Conservation (phyloP, 768 basidiomycete species). For the Leccinum ochraceum region DNA sequence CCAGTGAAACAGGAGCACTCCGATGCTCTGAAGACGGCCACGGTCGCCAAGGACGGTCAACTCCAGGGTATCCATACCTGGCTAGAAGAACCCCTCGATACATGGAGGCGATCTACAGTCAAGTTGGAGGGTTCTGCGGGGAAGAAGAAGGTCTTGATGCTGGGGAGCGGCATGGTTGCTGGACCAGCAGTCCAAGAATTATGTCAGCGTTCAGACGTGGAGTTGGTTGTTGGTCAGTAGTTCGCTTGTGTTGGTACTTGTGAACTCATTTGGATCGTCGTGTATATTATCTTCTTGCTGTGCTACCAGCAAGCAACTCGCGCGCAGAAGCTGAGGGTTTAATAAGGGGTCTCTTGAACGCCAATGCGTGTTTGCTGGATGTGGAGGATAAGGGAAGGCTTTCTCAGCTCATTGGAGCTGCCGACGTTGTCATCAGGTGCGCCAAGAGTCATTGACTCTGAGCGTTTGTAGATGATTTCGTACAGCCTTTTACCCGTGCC, state of each 20-base stretch:
- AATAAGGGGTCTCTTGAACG: constrained; percentile 45
- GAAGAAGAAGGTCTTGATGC: constrained; percentile 72
- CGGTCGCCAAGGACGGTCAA: constrained; percentile 60
- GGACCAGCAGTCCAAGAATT: constrained; percentile 83
- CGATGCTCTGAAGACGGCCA: constrained; percentile 65
- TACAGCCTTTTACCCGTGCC: constrained; percentile 75
- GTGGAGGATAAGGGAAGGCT: constrained; percentile 51
- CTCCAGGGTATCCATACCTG: constrained; percentile 56
- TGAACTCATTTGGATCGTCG: constrained; percentile 18
- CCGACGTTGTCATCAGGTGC: constrained; percentile 86
- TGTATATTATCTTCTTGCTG: constrained; percentile 9
- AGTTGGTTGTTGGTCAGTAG: constrained; percentile 74
- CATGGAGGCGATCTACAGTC: constrained; percentile 35
- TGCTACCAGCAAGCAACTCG: constrained; percentile 68
- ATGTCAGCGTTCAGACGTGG: constrained; percentile 57
- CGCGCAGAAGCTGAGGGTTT: constrained; percentile 55
- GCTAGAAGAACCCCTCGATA: constrained; percentile 54
- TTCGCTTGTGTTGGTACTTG: constrained; percentile 10
- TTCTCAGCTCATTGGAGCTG: constrained; percentile 51
- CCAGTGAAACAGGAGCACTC: constrained; percentile 29
- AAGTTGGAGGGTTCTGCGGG: constrained; percentile 13
- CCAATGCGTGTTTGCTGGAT: constrained; percentile 59
- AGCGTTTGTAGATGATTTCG: neutral
- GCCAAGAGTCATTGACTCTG: constrained; percentile 13
- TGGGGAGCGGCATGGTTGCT: constrained; percentile 97